Conservation (phyloP, 345 rosid genomes). For the Syzygium aromaticum region DNA sequence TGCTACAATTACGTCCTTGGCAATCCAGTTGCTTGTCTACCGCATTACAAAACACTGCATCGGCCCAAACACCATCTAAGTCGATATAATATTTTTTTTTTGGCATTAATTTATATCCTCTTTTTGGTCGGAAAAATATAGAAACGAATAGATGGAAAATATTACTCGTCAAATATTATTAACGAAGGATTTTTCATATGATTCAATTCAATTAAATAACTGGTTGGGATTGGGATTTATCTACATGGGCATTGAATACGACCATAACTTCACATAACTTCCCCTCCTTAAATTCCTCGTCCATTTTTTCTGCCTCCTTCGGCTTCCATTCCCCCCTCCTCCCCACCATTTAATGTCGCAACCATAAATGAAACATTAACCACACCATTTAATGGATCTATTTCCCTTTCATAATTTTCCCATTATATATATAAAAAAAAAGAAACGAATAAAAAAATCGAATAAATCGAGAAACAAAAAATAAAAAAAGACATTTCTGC, state of each 20-base stretch:
- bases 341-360: conserved; percentile 1
- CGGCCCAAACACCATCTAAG: no score
- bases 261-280: not conserved
- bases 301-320: not conserved
- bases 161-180: not conserved
- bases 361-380: conserved; percentile 5
- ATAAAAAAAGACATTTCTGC: not conserved
- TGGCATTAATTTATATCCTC: no score
- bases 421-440: not conserved
- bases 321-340: not conserved
- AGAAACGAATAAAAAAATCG: not conserved
- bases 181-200: not conserved
- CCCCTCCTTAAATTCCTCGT: conserved; percentile 3
- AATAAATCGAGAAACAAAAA: not conserved
- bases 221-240: not conserved
- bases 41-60: no score
- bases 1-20: not conserved
- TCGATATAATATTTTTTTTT: no score
- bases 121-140: not conserved
- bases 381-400: conserved; percentile 5
- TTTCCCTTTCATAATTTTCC: not conserved
- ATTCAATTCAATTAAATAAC: not conserved
- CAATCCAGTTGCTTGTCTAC: not conserved
- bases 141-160: not conserved
- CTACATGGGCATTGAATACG: not conserved